Evolutionary conservation across 2,329 filamentous ascomycete genomes (phyloP).

Genomic region (Scopulariopsis brevicaulis): DNA sequence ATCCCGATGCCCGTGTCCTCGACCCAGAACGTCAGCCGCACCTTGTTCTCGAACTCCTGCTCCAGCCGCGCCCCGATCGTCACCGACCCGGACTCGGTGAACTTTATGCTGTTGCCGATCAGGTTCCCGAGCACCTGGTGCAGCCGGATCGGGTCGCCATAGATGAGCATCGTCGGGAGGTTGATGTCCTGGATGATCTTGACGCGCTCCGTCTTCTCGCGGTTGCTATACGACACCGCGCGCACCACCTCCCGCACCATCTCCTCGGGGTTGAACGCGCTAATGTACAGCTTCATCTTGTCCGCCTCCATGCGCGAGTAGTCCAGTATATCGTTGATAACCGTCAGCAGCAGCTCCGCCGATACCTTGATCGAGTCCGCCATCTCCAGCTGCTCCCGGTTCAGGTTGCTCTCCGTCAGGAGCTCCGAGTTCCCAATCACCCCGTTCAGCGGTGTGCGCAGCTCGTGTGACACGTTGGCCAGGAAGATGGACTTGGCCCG

Average conservation of each 20-base stretch:
- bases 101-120: constrained; percentile 88
- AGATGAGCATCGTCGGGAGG: constrained; percentile 60
- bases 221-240: constrained; percentile 54
- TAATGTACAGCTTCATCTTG: constrained; percentile 70
- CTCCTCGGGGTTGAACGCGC: constrained; percentile 55
- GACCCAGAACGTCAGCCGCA: constrained; percentile 75
- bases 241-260: constrained; percentile 57
- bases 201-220: constrained; percentile 52
- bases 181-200: constrained; percentile 60
- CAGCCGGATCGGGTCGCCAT: constrained; percentile 54
- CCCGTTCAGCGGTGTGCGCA: constrained; percentile 74
- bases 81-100: constrained; percentile 77
- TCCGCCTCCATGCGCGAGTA: constrained; percentile 91
- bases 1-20: constrained; percentile 89
- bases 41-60: constrained; percentile 55
- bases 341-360: constrained; percentile 75
- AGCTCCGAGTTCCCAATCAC: constrained; percentile 85
- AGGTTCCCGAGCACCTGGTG: constrained; percentile 70
- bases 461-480: constrained; percentile 70
- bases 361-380: constrained; percentile 80
- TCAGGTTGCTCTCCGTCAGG: constrained; percentile 62
- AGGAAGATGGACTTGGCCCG: constrained; percentile 76
- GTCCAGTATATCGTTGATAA: constrained; percentile 94
- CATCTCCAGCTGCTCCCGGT: constrained; percentile 71
- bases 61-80: constrained; percentile 70